phyloP scores from a whole-genome alignment of 441 rosid species.

The Pelargonium fulgidum region DNA sequence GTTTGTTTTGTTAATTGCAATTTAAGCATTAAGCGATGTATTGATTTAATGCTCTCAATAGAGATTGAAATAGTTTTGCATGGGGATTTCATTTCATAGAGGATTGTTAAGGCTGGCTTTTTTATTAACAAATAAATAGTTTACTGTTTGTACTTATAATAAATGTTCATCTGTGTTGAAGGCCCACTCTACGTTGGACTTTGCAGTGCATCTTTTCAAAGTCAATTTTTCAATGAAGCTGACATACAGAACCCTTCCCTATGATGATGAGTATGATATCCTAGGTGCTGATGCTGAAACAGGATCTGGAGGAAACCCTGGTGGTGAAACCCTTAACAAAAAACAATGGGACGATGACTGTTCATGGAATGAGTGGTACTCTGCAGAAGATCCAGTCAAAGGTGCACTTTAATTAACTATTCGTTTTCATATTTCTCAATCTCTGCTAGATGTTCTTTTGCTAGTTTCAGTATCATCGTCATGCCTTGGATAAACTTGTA shows the following conservation, averaged over 20 bases:
- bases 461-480: conserved; percentile 1
- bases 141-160: background rate
- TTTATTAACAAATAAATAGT: conserved; percentile 2
- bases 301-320: conserved; percentile 39
- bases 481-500: background rate
- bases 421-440: background rate
- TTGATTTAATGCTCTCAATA: background rate
- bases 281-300: conserved; percentile 43
- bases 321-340: conserved; percentile 41
- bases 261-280: conserved; percentile 52
- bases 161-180: conserved; percentile 36
- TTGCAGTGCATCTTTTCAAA: conserved; percentile 55
- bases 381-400: conserved; percentile 86
- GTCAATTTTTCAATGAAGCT: conserved; percentile 84
- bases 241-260: conserved; percentile 66
- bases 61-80: background rate
- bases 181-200: conserved; percentile 76
- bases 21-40: background rate
- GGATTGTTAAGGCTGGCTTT: conserved; percentile 8
- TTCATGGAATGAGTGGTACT: conserved; percentile 99
- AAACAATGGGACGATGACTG: conserved; percentile 95
- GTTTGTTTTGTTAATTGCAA: conserved; percentile 6
- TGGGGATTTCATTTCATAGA: background rate
- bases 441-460: conserved; percentile 11
- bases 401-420: conserved; percentile 35